A percentile compares a stretch with the other conserved stretches of the same genome.
phyloP scores from a whole-genome alignment of 257 asterid genomes.

The Ophiorrhiza pumila region DNA sequence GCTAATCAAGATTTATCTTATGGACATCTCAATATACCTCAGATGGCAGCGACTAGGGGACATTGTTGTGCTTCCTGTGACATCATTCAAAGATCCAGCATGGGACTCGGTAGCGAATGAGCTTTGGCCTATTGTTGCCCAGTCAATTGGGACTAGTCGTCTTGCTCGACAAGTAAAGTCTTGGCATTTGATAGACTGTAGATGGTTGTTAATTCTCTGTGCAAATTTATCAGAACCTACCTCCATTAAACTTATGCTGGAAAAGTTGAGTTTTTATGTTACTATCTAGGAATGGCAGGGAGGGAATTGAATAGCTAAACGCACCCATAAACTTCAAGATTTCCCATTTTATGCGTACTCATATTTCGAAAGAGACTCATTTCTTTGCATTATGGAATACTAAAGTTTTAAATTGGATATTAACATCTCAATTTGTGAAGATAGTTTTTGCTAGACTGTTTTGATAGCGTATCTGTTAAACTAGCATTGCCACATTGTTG shows the following conservation, averaged over 20 bases:
- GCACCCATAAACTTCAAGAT: background rate
- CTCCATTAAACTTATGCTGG: background rate
- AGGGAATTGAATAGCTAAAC: background rate
- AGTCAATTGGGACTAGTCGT: constrained; percentile 69
- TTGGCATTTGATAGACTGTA: background rate
- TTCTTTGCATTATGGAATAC: background rate
- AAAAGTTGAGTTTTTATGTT: background rate
- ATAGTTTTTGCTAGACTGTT: background rate
- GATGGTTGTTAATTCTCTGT: constrained; percentile 3
- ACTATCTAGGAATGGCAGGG: background rate
- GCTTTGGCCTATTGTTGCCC: constrained; percentile 82
- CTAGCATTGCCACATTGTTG: background rate
- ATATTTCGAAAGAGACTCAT: background rate
- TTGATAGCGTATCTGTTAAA: background rate
- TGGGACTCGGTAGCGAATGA: constrained; percentile 73
- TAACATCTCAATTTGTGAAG: background rate
- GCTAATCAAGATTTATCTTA: background rate
- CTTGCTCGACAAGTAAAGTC: constrained; percentile 87
- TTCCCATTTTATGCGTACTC: background rate
- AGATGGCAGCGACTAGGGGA: constrained; percentile 98
- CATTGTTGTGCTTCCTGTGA: constrained; percentile 70
- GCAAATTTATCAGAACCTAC: background rate
- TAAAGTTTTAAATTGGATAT: background rate
- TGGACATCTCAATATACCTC: constrained; percentile 21
- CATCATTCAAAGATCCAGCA: constrained; percentile 64